Base-by-base conservation (phyloP, 495 filamentous ascomycete genomes). In the Aspergillus ellipticus region DNA sequence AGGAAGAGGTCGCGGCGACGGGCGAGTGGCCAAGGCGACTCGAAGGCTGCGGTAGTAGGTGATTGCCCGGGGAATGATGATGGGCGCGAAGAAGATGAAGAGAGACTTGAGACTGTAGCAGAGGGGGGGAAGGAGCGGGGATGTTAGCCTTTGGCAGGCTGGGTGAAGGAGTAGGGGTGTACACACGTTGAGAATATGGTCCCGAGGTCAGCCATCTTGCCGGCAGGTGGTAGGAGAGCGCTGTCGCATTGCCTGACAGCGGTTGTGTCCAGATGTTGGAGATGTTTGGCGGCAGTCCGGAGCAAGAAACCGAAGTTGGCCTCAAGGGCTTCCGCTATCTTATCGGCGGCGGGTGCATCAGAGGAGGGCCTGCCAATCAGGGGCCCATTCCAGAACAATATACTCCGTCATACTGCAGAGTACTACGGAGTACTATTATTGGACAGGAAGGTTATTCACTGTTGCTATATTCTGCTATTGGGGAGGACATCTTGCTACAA, bases 41-140 rank as follows among this genome's bases (percentile, higher is more conserved):
- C 83, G 82, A 2, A 82, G 54, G 37, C 76, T 74, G 59, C 88
- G 85, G 73, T 93, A 92, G 74, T 83, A 86, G 54, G 71, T 72
- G 57, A 96, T 75, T 48, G 82, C 70, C 49, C 88, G 86, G 29
- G 89, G 89, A 48, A 97, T 72, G 56, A 96, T 69, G 51, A 94
- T 72, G n/a, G 93, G 92, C 0, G 83, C 93, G 70, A 97, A 88
- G 75, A 94, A 85, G 68, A 96, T 78, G 63, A 89, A 73, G 67
- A 96, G 78, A 58, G 87, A 88, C 65, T 90, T 87, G 71, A 90
- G 75, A 51, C 88, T 92, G 61, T 60, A 17, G 22, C 15, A 45
- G 16, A 28, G 42, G 9, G 29, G 9, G 48, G 42, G 11, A 41
- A 42, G 6, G 48, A 37, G 11, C 39, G 47, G 22, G 55, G 45